phyloP scores from a whole-genome alignment of 2,329 filamentous ascomycete genomes.

The Diaporthe aspalathi region DNA sequence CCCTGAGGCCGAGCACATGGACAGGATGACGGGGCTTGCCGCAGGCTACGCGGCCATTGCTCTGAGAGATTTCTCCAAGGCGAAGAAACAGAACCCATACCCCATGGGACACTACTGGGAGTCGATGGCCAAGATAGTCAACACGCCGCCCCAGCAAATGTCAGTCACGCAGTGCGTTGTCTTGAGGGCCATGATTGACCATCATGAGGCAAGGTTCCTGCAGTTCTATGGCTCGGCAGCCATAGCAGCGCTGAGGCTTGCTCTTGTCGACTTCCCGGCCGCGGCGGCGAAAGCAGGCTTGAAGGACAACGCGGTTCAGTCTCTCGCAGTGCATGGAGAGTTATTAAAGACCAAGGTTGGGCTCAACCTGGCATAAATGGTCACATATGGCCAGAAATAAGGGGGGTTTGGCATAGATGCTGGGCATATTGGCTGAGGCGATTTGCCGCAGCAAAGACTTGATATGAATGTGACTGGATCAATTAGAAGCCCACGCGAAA shows the following conservation, averaged over 20 bases:
- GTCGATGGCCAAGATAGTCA: constrained; percentile 79
- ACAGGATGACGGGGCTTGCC: constrained; percentile 85
- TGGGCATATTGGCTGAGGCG: constrained; percentile 1
- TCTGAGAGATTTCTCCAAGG: constrained; percentile 82
- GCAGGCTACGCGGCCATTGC: constrained; percentile 87
- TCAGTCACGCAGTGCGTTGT: constrained; percentile 81
- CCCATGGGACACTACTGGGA: constrained; percentile 87
- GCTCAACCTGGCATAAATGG: constrained; percentile 54
- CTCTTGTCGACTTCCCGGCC: constrained; percentile 79
- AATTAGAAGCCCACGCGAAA: not conserved
- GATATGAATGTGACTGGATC: constrained; percentile 26
- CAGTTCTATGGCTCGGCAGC: constrained; percentile 83
- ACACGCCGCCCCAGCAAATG: constrained; percentile 74
- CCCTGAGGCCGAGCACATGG: constrained; percentile 78
- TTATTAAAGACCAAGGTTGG: constrained; percentile 64
- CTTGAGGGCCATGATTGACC: constrained; percentile 77
- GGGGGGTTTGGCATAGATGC: not conserved
- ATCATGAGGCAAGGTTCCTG: constrained; percentile 80
- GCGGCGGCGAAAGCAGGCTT: constrained; percentile 53
- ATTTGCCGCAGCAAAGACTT: not conserved
- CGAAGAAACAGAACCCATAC: constrained; percentile 77
- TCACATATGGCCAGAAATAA: not conserved
- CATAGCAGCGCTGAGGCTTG: constrained; percentile 75
- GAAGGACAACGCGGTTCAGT: constrained; percentile 61
- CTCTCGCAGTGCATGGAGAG: constrained; percentile 65